Conservation (phyloP, 192 early-diverging fungal species). For the Mortierella hygrophila region DNA sequence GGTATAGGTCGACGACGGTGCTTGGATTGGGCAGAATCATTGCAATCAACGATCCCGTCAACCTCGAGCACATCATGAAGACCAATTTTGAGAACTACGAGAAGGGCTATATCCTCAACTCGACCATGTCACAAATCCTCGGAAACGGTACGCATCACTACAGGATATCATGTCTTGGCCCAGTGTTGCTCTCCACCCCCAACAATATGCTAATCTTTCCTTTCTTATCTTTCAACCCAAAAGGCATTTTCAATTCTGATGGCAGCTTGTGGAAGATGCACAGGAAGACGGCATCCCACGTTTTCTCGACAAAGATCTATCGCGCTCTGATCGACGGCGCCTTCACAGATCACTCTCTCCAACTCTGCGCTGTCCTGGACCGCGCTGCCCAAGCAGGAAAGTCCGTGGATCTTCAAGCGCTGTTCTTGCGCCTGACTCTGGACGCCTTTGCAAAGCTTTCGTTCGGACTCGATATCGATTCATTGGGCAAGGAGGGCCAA, state of each 20-base stretch:
- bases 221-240: background rate
- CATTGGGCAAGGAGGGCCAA: slow-evolving; percentile 50
- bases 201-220: background rate
- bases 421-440: slow-evolving; percentile 61
- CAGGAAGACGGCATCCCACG: slow-evolving; percentile 48
- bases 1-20: slow-evolving; percentile 36
- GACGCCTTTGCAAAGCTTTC: slow-evolving; percentile 57
- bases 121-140: slow-evolving; percentile 33
- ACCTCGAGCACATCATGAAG: slow-evolving; percentile 54
- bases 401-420: slow-evolving; percentile 57
- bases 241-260: slow-evolving; percentile 56
- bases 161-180: too few relatives aligned
- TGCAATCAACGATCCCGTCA: slow-evolving; percentile 39
- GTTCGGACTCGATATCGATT: slow-evolving; percentile 64
- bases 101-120: slow-evolving; percentile 38
- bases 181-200: background rate
- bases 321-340: slow-evolving; percentile 42
- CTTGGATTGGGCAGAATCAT: slow-evolving; percentile 51
- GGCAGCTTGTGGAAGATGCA: slow-evolving; percentile 51
- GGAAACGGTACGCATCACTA: slow-evolving; percentile 44
- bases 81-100: slow-evolving; percentile 57
- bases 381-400: slow-evolving; percentile 24
- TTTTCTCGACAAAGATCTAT: slow-evolving; percentile 54
- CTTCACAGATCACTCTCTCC: slow-evolving; percentile 29
- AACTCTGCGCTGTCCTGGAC: slow-evolving; percentile 36